phyloP scores from a whole-genome alignment of 139 green algal species.

The Mesotaenium endlicherianum region DNA sequence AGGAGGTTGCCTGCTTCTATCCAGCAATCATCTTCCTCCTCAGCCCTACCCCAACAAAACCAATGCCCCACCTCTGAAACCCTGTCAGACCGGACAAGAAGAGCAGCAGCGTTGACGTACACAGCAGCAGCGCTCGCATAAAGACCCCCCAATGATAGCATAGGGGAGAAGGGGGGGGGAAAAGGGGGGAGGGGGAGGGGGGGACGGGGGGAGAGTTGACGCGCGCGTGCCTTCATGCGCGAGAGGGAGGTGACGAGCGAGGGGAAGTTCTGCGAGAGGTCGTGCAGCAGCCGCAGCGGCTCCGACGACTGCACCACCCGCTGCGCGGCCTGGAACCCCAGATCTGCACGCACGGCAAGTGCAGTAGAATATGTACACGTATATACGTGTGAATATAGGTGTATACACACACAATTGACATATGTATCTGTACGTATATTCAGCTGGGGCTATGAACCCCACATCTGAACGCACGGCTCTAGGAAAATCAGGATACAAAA shows the following conservation, averaged over 20 bases:
- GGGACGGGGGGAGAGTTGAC: not conserved
- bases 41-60: too few relatives aligned
- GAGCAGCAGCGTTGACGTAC: not conserved
- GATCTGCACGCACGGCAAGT: slow-evolving; percentile 61
- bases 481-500: too few relatives aligned
- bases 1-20: too few relatives aligned
- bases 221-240: slow-evolving; percentile 21
- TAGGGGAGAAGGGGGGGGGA: too few relatives aligned
- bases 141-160: not conserved
- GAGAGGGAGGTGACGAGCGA: slow-evolving; percentile 71
- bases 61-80: too few relatives aligned
- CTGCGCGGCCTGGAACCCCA: slow-evolving; percentile 83
- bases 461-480: too few relatives aligned
- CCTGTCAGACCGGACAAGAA: too few relatives aligned
- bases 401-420: too few relatives aligned
- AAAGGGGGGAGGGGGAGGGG: too few relatives aligned
- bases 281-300: slow-evolving; percentile 71
- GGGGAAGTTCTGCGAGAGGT: slow-evolving; percentile 86
- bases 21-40: too few relatives aligned
- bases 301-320: slow-evolving; percentile 67
- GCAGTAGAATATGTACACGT: not conserved
- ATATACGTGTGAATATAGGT: not conserved
- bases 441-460: too few relatives aligned
- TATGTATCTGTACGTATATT: too few relatives aligned
- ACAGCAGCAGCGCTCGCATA: not conserved